These are phyloP conservation scores for Diplogelasinospora grovesii DNA, from an alignment of 495 filamentous ascomycete species.

Conservation along the genomic window DNA sequence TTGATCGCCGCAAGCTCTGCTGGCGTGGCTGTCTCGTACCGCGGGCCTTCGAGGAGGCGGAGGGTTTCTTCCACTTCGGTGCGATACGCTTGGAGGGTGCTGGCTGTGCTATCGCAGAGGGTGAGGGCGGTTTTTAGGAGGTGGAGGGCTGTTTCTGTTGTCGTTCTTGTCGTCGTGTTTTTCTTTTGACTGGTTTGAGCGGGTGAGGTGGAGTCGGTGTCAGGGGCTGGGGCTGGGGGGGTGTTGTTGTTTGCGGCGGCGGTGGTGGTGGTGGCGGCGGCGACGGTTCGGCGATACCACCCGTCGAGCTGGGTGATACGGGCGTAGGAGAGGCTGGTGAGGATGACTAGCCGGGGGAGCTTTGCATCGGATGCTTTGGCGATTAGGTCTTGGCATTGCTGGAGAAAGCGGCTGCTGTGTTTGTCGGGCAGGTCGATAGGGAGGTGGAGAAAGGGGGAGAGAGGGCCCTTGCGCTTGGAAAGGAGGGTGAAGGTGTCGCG, in stretches of 20 bases:
- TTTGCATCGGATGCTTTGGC: conserved; percentile 1
- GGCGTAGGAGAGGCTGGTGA: conserved; percentile 11
- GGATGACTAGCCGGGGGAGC: conserved; percentile 13
- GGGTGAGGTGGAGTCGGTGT: no score
- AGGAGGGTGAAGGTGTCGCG: conserved; percentile 1
- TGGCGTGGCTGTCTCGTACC: conserved; percentile 24
- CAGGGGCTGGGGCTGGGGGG: no score
- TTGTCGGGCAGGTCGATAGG: neutral
- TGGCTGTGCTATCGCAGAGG: no score
- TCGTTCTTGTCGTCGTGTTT: no score
- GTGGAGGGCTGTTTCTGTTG: no score
- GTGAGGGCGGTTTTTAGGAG: no score
- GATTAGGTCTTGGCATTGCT: conserved; percentile 1
- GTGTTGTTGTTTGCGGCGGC: no score
- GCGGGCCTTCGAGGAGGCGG: no score
- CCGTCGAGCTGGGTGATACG: conserved; percentile 5
- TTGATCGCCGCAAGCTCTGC: conserved; percentile 29
- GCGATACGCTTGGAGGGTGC: no score
- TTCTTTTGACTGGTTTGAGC: no score
- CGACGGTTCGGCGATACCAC: conserved; percentile 1
- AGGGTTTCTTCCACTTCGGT: no score
- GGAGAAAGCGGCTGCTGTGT: neutral
- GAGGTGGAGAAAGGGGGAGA: neutral
- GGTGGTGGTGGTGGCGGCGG: no score
- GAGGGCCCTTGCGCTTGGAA: neutral